phyloP scores from a whole-genome alignment of 768 basidiomycete species.

The Russula vinacea region DNA sequence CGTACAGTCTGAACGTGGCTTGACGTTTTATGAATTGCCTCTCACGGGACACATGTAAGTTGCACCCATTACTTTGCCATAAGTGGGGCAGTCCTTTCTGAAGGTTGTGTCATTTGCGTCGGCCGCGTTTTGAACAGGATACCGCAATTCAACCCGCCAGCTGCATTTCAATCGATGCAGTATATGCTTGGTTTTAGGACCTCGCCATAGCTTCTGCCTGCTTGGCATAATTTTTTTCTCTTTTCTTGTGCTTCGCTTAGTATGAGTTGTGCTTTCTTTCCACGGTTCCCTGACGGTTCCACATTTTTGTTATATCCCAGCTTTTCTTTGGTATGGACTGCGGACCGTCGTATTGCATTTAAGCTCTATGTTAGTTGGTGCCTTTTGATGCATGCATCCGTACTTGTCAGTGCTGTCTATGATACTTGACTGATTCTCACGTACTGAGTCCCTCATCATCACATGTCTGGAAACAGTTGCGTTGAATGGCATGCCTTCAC shows the following conservation, averaged over 20 bases:
- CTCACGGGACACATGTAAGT: constrained; percentile 31
- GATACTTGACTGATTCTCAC: too few relatives aligned
- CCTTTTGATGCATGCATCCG: too few relatives aligned
- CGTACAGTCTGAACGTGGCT: constrained; percentile 28
- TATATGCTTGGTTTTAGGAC: constrained; percentile 18
- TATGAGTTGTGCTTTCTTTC: background rate
- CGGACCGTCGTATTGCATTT: background rate
- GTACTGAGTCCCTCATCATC: too few relatives aligned
- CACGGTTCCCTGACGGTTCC: too few relatives aligned
- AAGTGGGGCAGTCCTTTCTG: background rate
- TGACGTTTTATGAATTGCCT: constrained; percentile 26
- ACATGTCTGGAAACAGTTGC: too few relatives aligned
- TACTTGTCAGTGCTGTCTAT: too few relatives aligned
- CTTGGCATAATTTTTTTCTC: background rate
- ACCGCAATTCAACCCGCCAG: constrained; percentile 26
- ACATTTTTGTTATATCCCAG: background rate
- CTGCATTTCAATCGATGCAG: constrained; percentile 28
- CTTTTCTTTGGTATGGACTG: background rate
- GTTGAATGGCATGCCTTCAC: too few relatives aligned
- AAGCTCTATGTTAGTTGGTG: background rate
- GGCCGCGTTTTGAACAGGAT: constrained; percentile 14
- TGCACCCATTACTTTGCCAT: too few relatives aligned
- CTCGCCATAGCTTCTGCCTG: constrained; percentile 1
- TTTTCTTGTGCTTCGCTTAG: background rate
- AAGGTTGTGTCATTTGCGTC: background rate